phyloP scores from a whole-genome alignment of 2,329 filamentous ascomycete genomes.

The Fusarium sp. region DNA sequence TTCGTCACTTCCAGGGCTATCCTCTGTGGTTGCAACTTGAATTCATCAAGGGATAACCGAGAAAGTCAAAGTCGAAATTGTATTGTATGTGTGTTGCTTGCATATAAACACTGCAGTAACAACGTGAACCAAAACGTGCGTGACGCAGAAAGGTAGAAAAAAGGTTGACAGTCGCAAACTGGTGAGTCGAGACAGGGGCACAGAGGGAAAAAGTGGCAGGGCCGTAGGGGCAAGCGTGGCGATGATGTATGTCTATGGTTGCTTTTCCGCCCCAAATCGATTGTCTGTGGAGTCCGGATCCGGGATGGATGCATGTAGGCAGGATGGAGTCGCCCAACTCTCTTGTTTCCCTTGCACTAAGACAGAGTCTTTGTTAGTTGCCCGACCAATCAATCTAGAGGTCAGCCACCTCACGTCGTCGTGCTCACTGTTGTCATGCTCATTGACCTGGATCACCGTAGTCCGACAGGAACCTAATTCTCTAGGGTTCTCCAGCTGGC shows the following conservation, averaged over 20 bases:
- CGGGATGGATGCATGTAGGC: constrained; percentile 42
- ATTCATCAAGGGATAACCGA: constrained; percentile 8
- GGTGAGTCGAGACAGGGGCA: constrained; percentile 38
- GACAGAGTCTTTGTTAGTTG: constrained; percentile 41
- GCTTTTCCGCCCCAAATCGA: constrained; percentile 45
- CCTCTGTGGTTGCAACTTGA: constrained; percentile 1
- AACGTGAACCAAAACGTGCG: constrained; percentile 9
- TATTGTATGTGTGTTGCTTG: not conserved
- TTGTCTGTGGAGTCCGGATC: constrained; percentile 48
- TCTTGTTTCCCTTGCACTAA: constrained; percentile 33
- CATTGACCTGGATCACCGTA: constrained; percentile 29
- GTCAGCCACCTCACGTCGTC: constrained; percentile 38
- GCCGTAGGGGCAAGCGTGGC: constrained; percentile 43
- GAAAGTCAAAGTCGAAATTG: constrained; percentile 20
- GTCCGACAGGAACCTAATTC: constrained; percentile 29
- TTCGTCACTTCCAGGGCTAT: constrained; percentile 6
- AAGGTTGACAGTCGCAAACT: constrained; percentile 31
- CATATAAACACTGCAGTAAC: not conserved
- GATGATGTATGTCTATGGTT: constrained; percentile 47
- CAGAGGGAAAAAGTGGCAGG: constrained; percentile 37
- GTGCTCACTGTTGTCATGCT: constrained; percentile 33
- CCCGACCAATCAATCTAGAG: constrained; percentile 36
- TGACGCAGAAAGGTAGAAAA: constrained; percentile 21
- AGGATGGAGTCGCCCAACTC: constrained; percentile 39
- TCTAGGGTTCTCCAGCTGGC: constrained; percentile 20